phyloP scores from a whole-genome alignment of 176 grass and related monocot genomes.

The Musa itinerans region DNA sequence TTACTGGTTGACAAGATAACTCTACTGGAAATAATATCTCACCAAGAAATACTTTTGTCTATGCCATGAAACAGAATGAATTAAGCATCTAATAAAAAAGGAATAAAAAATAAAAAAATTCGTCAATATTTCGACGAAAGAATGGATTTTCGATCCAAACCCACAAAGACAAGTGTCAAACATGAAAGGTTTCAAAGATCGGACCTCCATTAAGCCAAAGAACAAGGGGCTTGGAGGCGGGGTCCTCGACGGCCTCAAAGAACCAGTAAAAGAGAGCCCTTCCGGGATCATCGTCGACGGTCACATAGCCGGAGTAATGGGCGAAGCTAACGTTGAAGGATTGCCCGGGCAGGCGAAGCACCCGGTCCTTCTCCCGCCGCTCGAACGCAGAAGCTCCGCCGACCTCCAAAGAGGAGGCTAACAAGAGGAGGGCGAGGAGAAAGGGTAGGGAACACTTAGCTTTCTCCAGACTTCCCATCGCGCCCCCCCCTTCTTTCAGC shows the following conservation, averaged over 20 bases:
- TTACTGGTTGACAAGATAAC: too few relatives aligned
- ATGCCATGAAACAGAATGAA: background rate
- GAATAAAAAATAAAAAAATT: background rate
- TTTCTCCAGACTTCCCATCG: background rate
- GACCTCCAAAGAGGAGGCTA: background rate
- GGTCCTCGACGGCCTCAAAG: conserved; percentile 70
- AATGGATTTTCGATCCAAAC: background rate
- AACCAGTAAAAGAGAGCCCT: conserved; percentile 98
- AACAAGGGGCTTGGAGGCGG: conserved; percentile 70
- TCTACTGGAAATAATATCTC: too few relatives aligned
- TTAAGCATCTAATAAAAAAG: background rate
- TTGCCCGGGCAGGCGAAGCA: conserved; percentile 59
- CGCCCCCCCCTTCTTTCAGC: too few relatives aligned
- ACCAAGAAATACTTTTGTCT: background rate
- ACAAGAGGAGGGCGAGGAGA: background rate
- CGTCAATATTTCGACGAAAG: background rate
- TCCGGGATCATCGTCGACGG: conserved; percentile 51
- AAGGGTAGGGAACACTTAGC: background rate
- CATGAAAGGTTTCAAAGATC: background rate
- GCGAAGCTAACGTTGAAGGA: conserved; percentile 66
- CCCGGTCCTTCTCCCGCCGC: conserved; percentile 52
- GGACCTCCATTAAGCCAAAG: conserved; percentile 96
- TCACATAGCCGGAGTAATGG: conserved; percentile 86
- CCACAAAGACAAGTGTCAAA: background rate
- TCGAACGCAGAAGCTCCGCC: conserved; percentile 1